A percentile compares a stretch with the other conserved stretches of the same genome.
phyloP scores from a whole-genome alignment of 768 basidiomycete genomes.

The Termitomyces eurrhizus region DNA sequence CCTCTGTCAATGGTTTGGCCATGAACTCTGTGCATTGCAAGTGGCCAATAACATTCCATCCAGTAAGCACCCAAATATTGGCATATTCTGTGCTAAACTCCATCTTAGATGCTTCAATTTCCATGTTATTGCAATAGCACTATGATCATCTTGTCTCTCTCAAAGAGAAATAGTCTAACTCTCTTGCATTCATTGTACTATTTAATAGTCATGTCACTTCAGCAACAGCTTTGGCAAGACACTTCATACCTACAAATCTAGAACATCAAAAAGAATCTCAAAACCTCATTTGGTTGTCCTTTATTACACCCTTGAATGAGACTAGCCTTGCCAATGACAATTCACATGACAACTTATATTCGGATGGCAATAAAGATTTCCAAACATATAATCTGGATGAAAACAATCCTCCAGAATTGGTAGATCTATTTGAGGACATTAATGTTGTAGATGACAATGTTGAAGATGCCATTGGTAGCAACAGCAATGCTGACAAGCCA shows the following conservation, averaged over 20 bases:
- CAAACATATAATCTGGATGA: too few relatives aligned
- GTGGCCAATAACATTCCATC: constrained; percentile 14
- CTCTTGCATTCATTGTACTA: constrained; percentile 5
- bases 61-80: constrained; percentile 10
- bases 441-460: not conserved
- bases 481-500: not conserved
- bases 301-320: not conserved
- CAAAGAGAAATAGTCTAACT: constrained; percentile 17
- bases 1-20: constrained; percentile 29
- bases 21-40: constrained; percentile 24
- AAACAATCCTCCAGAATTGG: not conserved
- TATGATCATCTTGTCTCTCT: constrained; percentile 13
- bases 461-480: not conserved
- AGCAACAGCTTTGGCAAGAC: not conserved
- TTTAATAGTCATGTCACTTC: constrained; percentile 8
- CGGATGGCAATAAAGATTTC: not conserved
- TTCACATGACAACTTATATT: not conserved
- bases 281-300: not conserved
- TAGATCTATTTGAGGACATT: not conserved
- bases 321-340: not conserved
- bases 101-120: constrained; percentile 3
- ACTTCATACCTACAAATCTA: not conserved
- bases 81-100: not conserved
- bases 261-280: too few relatives aligned
- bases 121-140: constrained; percentile 10